These are phyloP conservation scores for Globisporangium splendens DNA, from an alignment of 352 stramenopile species.

Conservation along the genomic window DNA sequence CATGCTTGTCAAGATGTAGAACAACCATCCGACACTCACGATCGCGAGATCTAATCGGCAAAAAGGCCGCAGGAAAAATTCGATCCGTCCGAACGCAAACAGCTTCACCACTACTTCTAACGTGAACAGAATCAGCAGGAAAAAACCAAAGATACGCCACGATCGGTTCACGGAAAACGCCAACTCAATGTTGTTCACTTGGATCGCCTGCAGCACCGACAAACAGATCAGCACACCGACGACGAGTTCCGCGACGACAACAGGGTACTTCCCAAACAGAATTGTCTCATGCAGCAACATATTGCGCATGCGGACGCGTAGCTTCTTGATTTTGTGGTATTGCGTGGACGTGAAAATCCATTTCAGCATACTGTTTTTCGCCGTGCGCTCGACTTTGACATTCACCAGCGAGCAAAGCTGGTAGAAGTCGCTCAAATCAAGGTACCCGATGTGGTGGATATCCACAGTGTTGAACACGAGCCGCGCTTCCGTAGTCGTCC, in stretches of 20 bases:
- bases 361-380: slow-evolving; percentile 34
- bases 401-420: slow-evolving; percentile 76
- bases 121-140: slow-evolving; percentile 68
- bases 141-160: slow-evolving; percentile 71
- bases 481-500: slow-evolving; percentile 64
- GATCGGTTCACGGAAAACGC: slow-evolving; percentile 72
- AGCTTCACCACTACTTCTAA: slow-evolving; percentile 73
- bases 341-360: slow-evolving; percentile 40
- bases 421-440: slow-evolving; percentile 72
- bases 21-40: slow-evolving; percentile 70
- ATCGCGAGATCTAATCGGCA: slow-evolving; percentile 75
- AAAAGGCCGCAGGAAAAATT: slow-evolving; percentile 79
- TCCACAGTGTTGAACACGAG: slow-evolving; percentile 82
- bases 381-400: slow-evolving; percentile 52
- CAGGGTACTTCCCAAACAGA: slow-evolving; percentile 58
- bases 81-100: slow-evolving; percentile 69
- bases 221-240: slow-evolving; percentile 74
- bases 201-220: slow-evolving; percentile 72
- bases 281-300: slow-evolving; percentile 60
- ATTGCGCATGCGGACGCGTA: slow-evolving; percentile 46
- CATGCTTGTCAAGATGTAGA: slow-evolving; percentile 73
- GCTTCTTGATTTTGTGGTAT: slow-evolving; percentile 46
- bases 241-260: slow-evolving; percentile 70
- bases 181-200: slow-evolving; percentile 81
- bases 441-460: slow-evolving; percentile 52